These are phyloP conservation scores for Aureobasidium namibiae DNA, from an alignment of 2,329 filamentous ascomycete species.

Conservation along the genomic window DNA sequence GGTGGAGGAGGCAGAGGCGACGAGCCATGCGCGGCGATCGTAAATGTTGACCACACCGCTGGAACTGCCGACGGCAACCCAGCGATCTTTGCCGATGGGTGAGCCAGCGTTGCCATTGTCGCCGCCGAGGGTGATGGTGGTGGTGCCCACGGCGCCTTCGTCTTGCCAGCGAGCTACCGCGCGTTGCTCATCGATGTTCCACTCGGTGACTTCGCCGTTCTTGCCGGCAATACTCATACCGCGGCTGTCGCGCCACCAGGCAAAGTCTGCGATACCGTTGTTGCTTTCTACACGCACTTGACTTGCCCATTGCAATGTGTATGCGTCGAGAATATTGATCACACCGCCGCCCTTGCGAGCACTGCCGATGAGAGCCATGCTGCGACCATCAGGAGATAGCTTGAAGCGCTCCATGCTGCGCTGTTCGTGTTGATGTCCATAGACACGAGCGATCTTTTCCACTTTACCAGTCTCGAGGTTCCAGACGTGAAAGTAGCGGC, in stretches of 20 bases:
- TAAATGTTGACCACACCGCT: constrained; percentile 92
- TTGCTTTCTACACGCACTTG: constrained; percentile 74
- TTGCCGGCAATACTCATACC: constrained; percentile 77
- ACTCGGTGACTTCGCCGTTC: constrained; percentile 86
- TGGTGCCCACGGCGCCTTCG: constrained; percentile 80
- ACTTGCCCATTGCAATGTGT: constrained; percentile 78
- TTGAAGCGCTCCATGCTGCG: constrained; percentile 86
- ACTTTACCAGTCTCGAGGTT: constrained; percentile 73
- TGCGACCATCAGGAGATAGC: constrained; percentile 75
- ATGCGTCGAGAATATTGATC: constrained; percentile 74
- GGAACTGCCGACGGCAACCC: constrained; percentile 79
- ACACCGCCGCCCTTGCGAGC: constrained; percentile 78
- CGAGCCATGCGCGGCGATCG: constrained; percentile 60
- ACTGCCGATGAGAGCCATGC: constrained; percentile 75
- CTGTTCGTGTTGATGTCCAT: constrained; percentile 72
- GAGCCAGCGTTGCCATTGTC: constrained; percentile 40
- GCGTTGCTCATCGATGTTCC: constrained; percentile 58
- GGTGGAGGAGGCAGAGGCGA: constrained; percentile 12
- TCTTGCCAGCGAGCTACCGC: constrained; percentile 82
- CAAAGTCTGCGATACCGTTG: constrained; percentile 81
- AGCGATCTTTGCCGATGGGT: constrained; percentile 68
- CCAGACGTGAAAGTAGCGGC: constrained; percentile 92
- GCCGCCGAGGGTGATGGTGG: constrained; percentile 71
- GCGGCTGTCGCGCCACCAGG: constrained; percentile 81
- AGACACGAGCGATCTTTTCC: constrained; percentile 70